Conservation (phyloP, 1,139 yeast species). For the Candida smagusa region DNA sequence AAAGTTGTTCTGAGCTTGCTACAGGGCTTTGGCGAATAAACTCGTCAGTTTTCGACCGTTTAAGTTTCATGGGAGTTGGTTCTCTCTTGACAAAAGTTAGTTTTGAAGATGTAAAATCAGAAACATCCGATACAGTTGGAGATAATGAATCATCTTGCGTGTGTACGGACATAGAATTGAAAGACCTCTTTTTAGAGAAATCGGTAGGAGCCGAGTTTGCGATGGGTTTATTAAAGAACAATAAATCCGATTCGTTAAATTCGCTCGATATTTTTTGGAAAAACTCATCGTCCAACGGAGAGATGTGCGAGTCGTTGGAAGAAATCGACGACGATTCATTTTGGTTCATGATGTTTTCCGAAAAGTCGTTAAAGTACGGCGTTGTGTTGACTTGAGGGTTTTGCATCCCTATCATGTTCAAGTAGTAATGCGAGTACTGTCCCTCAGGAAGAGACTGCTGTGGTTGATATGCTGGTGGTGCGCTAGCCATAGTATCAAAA, state of each 20-base stretch:
- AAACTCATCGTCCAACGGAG: slow-evolving; percentile 18
- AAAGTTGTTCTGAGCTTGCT: slow-evolving; percentile 7
- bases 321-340: slow-evolving; percentile 10
- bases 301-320: slow-evolving; percentile 12
- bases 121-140: background rate
- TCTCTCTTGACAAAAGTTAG: slow-evolving; percentile 6
- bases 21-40: slow-evolving; percentile 3
- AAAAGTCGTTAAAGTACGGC: slow-evolving; percentile 16
- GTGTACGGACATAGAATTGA: slow-evolving; percentile 8
- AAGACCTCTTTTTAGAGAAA: slow-evolving; percentile 10
- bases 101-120: slow-evolving; percentile 1
- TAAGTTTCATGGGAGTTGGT: slow-evolving; percentile 2
- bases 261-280: slow-evolving; percentile 12
- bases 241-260: background rate
- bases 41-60: slow-evolving; percentile 6
- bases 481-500: background rate
- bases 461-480: too few species aligned
- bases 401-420: slow-evolving; percentile 10
- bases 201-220: background rate
- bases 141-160: slow-evolving; percentile 1
- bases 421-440: slow-evolving; percentile 8
- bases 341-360: slow-evolving; percentile 1
- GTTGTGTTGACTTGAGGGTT: slow-evolving; percentile 5
- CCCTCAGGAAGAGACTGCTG: too few species aligned
- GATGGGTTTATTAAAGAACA: background rate